These are phyloP conservation scores for Bipolaris oryzae DNA, from an alignment of 2,329 filamentous ascomycete genomes.

Conservation along the genomic window DNA sequence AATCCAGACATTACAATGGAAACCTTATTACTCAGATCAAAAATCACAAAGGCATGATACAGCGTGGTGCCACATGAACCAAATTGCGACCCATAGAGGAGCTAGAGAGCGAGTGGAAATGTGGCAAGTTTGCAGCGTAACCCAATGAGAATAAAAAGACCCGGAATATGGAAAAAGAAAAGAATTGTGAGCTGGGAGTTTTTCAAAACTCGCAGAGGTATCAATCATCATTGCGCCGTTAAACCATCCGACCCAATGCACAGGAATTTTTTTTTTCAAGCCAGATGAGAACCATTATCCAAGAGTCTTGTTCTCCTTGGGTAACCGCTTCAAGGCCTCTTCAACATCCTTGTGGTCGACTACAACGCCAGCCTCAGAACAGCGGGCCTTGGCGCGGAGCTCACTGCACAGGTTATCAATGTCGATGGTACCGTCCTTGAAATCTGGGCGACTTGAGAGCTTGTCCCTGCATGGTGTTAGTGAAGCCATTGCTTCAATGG, in stretches of 20 bases:
- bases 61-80: no score
- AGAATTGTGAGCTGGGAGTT: background rate
- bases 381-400: slow-evolving; percentile 93
- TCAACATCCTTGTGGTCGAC: slow-evolving; percentile 90
- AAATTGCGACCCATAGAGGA: no score
- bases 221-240: slow-evolving; percentile 8
- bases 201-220: background rate
- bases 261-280: background rate
- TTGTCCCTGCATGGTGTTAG: slow-evolving; percentile 73
- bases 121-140: no score
- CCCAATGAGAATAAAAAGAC: background rate
- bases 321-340: slow-evolving; percentile 56
- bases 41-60: no score
- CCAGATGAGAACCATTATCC: slow-evolving; percentile 2
- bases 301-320: slow-evolving; percentile 33
- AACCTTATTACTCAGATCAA: no score
- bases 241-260: slow-evolving; percentile 11
- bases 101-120: no score
- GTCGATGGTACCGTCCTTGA: slow-evolving; percentile 89
- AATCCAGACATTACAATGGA: no score
- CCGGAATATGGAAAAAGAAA: background rate
- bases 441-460: slow-evolving; percentile 82
- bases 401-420: slow-evolving; percentile 92
- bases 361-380: slow-evolving; percentile 86
- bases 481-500: background rate